Base-by-base conservation (phyloP, 2,329 filamentous ascomycete genomes). In the Calonectria montana region DNA sequence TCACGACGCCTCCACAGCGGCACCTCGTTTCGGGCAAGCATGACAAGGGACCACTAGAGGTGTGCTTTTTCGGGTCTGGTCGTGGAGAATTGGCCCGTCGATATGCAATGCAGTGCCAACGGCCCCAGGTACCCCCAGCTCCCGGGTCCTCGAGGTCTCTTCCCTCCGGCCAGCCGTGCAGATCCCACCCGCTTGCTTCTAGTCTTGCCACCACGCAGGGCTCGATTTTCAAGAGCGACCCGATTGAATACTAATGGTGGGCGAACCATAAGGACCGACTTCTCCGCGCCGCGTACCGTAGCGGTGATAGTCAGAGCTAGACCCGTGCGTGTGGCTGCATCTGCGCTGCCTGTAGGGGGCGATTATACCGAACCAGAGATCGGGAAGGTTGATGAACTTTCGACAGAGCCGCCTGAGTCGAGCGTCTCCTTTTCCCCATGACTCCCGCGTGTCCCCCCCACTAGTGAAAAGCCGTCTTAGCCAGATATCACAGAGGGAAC, bases 1-100 rank as follows among this genome's bases (percentile, higher is more conserved):
- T 83, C 79, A 82, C 59, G 65, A 72, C 27, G 62, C 64, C 63
- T 37, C 59, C 53, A 65, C 63, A 70, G 61, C 63, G 68, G 71
- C 75, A 72, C 71, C 64, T 53, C 43, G 66, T 75, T 70, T 72
- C 65, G 72, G 73, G 35, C 71, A 43, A 62, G 66, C 73, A 78
- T 65, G 72, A 72, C 65, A 76, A 35, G 43, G 67, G 53, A 57
- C 45, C 61, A 70, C 25, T 21, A 59, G 16, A 65, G 50, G 50
- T 45, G 61, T 73, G 69, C 65, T 71, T 72, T 77, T 71, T 41
- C 53, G 64, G 71, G 75, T 72, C 70, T 63, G 31, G 62, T 21
- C 37, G 63, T 65, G 48, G 61, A 63, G 62, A 55, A 50, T 69
- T 63, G 64, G 69, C 45, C 45, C 64, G 63, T 50, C 39, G 53